Conservation (phyloP, 345 rosid species). For the Noccaea caerulescens region DNA sequence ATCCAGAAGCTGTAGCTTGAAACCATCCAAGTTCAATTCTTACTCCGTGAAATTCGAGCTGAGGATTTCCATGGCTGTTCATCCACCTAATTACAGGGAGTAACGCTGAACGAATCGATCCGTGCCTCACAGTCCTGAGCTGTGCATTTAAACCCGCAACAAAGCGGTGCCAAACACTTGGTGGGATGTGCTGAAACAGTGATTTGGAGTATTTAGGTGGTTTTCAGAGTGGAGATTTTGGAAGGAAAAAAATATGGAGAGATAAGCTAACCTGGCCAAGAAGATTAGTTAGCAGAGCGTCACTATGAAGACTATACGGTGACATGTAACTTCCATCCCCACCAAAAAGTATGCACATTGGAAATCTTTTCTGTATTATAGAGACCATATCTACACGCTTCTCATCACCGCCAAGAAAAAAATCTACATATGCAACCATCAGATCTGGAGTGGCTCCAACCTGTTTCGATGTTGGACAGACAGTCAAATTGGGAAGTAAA, state of each 20-base stretch:
- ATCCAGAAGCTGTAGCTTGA: conserved; percentile 97
- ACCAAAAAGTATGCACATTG: conserved; percentile 96
- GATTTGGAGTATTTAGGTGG: conserved; percentile 24
- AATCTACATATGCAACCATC: conserved; percentile 92
- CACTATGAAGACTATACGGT: conserved; percentile 85
- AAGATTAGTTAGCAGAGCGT: conserved; percentile 77
- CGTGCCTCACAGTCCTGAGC: conserved; percentile 91
- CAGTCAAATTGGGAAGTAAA: conserved; percentile 6
- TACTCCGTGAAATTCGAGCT: conserved; percentile 88
- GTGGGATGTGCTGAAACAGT: conserved; percentile 75
- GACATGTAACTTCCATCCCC: conserved; percentile 99
- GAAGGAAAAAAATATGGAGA: not conserved
- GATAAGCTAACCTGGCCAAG: conserved; percentile 80
- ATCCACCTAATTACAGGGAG: conserved; percentile 86
- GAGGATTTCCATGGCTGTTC: conserved; percentile 86
- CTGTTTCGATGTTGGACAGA: conserved; percentile 50
- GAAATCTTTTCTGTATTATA: conserved; percentile 84
- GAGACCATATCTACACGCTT: conserved; percentile 93
- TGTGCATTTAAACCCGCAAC: conserved; percentile 96
- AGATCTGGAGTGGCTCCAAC: conserved; percentile 96
- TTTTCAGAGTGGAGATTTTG: not conserved
- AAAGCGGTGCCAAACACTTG: conserved; percentile 92
- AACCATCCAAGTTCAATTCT: conserved; percentile 95
- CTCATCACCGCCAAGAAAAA: conserved; percentile 98
- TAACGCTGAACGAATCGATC: conserved; percentile 77